These are phyloP conservation scores for Boletus rubescentipes DNA, from an alignment of 768 basidiomycete genomes.

Conservation along the genomic window DNA sequence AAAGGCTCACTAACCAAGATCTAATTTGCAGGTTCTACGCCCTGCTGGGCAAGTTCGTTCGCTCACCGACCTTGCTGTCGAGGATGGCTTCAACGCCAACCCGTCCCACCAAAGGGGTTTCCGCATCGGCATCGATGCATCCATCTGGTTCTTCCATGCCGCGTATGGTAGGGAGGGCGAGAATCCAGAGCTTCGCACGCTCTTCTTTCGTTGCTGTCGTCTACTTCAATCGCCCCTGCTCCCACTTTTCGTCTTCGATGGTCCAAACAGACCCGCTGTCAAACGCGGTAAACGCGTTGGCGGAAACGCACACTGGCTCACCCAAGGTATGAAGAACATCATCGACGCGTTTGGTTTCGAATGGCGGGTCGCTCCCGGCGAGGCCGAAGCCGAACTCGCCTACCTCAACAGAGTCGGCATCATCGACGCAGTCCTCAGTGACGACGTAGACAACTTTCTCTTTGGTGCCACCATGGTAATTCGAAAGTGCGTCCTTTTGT, in stretches of 20 bases:
- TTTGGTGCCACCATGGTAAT: slow-evolving; percentile 85
- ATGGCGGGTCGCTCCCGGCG: slow-evolving; percentile 83
- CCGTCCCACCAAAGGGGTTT: slow-evolving; percentile 65
- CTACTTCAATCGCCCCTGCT: slow-evolving; percentile 78
- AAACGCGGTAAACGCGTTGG: slow-evolving; percentile 78
- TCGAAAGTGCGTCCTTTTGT: slow-evolving; percentile 59
- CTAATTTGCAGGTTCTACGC: slow-evolving; percentile 51
- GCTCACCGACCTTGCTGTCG: slow-evolving; percentile 70
- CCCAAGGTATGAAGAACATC: slow-evolving; percentile 74
- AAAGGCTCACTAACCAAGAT: slow-evolving; percentile 11
- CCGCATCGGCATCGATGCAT: slow-evolving; percentile 85
- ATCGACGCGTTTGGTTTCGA: slow-evolving; percentile 81
- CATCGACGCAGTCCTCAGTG: slow-evolving; percentile 87
- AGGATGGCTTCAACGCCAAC: slow-evolving; percentile 73
- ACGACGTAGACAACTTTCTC: slow-evolving; percentile 91
- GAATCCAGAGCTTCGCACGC: slow-evolving; percentile 81
- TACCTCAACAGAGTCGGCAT: slow-evolving; percentile 77
- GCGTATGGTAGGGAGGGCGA: slow-evolving; percentile 76
- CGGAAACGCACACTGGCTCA: slow-evolving; percentile 60
- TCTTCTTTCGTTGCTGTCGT: slow-evolving; percentile 82
- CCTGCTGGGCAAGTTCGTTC: slow-evolving; percentile 74
- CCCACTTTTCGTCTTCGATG: slow-evolving; percentile 92
- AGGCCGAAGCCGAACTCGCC: slow-evolving; percentile 93
- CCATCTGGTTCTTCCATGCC: slow-evolving; percentile 74
- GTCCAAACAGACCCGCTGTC: slow-evolving; percentile 74